A percentile compares a stretch with the other conserved stretches of the same genome.
phyloP scores from a whole-genome alignment of 345 rosid species.

The Moringa oleifera region DNA sequence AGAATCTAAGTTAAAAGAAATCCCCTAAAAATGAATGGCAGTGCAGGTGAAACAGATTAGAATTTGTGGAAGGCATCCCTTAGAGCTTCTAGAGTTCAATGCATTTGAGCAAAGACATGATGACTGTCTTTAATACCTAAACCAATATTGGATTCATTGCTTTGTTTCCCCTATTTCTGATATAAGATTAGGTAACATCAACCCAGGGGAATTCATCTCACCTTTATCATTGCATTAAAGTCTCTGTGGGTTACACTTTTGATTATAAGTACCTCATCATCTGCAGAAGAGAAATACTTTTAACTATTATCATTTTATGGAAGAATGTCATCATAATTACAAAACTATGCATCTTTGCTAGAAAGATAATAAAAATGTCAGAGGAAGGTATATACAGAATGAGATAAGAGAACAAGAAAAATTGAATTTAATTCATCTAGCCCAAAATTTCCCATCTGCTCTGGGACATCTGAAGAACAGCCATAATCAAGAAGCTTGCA shows the following conservation, averaged over 20 bases:
- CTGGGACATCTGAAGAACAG: neutral
- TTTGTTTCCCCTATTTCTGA: neutral
- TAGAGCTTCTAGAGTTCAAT: neutral
- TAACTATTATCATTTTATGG: neutral
- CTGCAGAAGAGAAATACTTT: constrained; percentile 42
- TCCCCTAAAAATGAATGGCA: too few relatives aligned
- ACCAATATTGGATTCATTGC: too few relatives aligned
- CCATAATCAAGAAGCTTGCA: neutral
- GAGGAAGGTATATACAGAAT: neutral
- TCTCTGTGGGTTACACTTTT: constrained; percentile 89
- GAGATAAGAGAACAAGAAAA: constrained; percentile 4
- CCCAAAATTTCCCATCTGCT: constrained; percentile 1
- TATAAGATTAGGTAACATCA: neutral
- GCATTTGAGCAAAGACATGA: neutral
- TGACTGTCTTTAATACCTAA: neutral
- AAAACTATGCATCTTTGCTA: neutral
- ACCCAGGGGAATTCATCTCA: constrained; percentile 13
- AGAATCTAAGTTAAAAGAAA: too few relatives aligned
- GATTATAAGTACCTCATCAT: constrained; percentile 84
- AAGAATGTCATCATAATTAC: neutral
- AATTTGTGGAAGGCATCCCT: neutral
- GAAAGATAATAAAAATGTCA: neutral
- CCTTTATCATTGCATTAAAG: constrained; percentile 94
- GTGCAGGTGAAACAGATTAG: too few relatives aligned
- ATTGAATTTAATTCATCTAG: neutral